Evolutionary conservation across 305 asterid genomes (phyloP).

Genomic region (Fraxinus floribunda): DNA sequence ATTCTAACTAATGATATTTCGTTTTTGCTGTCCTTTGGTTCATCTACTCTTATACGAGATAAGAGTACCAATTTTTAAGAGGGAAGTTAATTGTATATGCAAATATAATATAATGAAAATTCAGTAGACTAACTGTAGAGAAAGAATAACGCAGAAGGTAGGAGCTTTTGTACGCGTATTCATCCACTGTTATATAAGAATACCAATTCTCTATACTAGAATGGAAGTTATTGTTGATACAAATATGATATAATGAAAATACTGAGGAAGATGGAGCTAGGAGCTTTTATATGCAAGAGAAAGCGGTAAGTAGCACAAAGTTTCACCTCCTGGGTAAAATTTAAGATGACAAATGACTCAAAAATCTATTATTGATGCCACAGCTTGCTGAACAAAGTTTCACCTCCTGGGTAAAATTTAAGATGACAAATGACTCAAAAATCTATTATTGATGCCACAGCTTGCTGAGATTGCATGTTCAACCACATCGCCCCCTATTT

Average conservation of each 20-base stretch:
- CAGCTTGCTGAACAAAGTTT: background rate
- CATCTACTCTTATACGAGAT: background rate
- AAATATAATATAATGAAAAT: background rate
- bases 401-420: background rate
- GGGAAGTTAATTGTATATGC: background rate
- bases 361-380: background rate
- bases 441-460: background rate
- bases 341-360: background rate
- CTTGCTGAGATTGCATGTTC: background rate
- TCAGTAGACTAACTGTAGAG: background rate
- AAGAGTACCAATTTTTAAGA: background rate
- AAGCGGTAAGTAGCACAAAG: background rate
- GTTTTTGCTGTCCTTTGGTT: background rate
- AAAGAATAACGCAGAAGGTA: background rate
- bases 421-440: background rate
- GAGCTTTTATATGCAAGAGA: background rate
- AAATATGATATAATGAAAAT: background rate
- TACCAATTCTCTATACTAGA: background rate
- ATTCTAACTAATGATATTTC: background rate
- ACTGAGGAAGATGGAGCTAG: background rate
- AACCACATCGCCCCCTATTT: background rate
- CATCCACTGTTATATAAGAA: background rate
- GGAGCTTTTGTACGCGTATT: background rate
- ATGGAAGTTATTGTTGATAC: background rate
- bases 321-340: background rate